Percentiles rank a stretch among this genome's conserved stretches.
Evolutionary conservation across 768 basidiomycete genomes (phyloP).

Genomic region (Pisolithus orientalis): DNA sequence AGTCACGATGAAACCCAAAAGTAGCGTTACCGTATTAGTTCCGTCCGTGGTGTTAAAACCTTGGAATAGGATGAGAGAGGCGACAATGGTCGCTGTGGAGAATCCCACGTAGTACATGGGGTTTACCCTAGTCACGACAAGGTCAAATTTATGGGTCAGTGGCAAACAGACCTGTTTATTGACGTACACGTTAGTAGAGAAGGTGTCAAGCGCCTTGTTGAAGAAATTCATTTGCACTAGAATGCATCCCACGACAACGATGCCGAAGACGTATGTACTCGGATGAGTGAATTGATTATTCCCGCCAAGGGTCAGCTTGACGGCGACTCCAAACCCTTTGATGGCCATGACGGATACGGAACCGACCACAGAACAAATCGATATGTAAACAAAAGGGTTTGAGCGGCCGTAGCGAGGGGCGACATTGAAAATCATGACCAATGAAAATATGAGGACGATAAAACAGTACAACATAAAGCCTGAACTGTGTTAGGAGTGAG

Average conservation of each 20-base stretch:
- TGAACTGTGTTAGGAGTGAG: constrained; percentile 27
- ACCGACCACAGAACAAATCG: constrained; percentile 94
- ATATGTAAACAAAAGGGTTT: constrained; percentile 89
- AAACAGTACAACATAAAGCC: constrained; percentile 91
- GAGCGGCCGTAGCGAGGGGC: constrained; percentile 82
- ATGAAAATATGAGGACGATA: constrained; percentile 71
- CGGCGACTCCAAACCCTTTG: constrained; percentile 95
- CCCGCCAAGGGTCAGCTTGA: constrained; percentile 89
- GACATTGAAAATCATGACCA: constrained; percentile 83
- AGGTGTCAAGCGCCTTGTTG: constrained; percentile 96
- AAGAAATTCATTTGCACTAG: constrained; percentile 94
- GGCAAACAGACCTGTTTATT: not conserved
- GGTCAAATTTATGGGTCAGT: not conserved
- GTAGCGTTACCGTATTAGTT: constrained; percentile 77
- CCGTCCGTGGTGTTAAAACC: constrained; percentile 89
- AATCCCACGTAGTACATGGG: constrained; percentile 98
- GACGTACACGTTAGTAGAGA: constrained; percentile 94
- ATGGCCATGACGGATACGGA: constrained; percentile 98
- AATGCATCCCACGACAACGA: constrained; percentile 79
- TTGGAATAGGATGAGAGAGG: constrained; percentile 94
- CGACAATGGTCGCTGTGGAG: constrained; percentile 86
- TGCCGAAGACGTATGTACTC: constrained; percentile 93
- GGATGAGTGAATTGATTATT: constrained; percentile 94
- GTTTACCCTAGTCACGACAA: constrained; percentile 61
- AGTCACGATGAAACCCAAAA: constrained; percentile 86